A percentile compares a stretch with the other conserved stretches of the same genome.
These are phyloP conservation scores for Calonectria naviculata DNA, from an alignment of 2,329 filamentous ascomycete species.

Conservation along the genomic window DNA sequence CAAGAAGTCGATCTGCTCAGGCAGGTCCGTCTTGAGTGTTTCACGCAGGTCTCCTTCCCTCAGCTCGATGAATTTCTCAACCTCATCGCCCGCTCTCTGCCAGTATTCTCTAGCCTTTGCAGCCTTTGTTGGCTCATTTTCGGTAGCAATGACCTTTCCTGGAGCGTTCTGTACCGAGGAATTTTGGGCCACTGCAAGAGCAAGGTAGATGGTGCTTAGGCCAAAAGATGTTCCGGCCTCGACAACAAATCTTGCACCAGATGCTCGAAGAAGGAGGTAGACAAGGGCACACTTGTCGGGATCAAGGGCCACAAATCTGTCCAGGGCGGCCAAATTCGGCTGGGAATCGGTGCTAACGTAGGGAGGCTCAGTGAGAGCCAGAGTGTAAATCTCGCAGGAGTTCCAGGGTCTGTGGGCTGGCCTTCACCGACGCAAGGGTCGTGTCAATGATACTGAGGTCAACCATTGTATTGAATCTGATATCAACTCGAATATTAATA, in stretches of 20 bases:
- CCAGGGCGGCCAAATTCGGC: slow-evolving; percentile 39
- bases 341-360: slow-evolving; percentile 41
- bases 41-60: slow-evolving; percentile 67
- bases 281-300: slow-evolving; percentile 67
- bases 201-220: slow-evolving; percentile 71
- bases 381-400: slow-evolving; percentile 45
- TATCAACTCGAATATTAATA: neutral
- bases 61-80: slow-evolving; percentile 64
- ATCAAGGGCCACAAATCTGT: slow-evolving; percentile 71
- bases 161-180: slow-evolving; percentile 34
- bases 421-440: slow-evolving; percentile 43
- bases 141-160: slow-evolving; percentile 66
- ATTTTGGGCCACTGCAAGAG: slow-evolving; percentile 65
- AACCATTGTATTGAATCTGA: slow-evolving; percentile 13
- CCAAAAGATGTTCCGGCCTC: slow-evolving; percentile 73
- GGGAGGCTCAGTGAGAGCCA: slow-evolving; percentile 41
- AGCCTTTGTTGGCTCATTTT: slow-evolving; percentile 68
- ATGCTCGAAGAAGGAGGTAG: slow-evolving; percentile 63
- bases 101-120: slow-evolving; percentile 63
- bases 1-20: slow-evolving; percentile 64
- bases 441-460: slow-evolving; percentile 38
- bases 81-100: slow-evolving; percentile 59
- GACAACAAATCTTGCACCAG: slow-evolving; percentile 61
- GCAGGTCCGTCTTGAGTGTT: slow-evolving; percentile 59
- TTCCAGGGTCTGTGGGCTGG: slow-evolving; percentile 36